Conservation (phyloP, 495 filamentous ascomycete species). For the Aspergillus wentii region DNA sequence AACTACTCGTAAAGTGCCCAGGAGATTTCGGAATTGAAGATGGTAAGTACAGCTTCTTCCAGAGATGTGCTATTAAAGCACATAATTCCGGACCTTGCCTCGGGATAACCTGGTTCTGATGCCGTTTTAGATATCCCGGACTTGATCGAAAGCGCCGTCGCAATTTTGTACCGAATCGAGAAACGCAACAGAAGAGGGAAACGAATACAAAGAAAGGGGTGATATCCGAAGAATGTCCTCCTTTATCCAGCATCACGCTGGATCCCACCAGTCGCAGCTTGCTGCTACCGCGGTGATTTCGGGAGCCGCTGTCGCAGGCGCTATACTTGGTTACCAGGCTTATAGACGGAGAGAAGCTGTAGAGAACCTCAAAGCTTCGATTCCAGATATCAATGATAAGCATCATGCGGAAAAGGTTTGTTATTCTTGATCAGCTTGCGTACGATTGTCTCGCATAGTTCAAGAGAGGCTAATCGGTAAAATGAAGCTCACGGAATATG, state of each 20-base stretch:
- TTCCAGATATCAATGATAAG: constrained; percentile 49
- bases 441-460: constrained; percentile 1
- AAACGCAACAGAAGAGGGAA: constrained; percentile 1
- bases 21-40: too few relatives aligned
- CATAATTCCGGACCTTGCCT: too few relatives aligned
- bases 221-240: constrained; percentile 44
- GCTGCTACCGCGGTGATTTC: constrained; percentile 72
- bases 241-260: constrained; percentile 51
- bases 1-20: too few relatives aligned
- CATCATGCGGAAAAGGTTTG: constrained; percentile 38
- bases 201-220: constrained; percentile 7
- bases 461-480: constrained; percentile 4
- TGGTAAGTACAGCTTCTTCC: too few relatives aligned
- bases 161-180: neutral
- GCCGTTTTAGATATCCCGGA: too few relatives aligned
- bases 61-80: too few relatives aligned
- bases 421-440: neutral
- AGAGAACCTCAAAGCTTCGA: constrained; percentile 65
- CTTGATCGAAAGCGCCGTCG: too few relatives aligned
- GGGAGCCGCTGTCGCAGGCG: constrained; percentile 65
- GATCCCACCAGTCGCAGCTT: constrained; percentile 58
- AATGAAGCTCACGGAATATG: constrained; percentile 68
- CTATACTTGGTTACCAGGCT: constrained; percentile 68
- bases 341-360: constrained; percentile 58
- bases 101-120: too few relatives aligned